Percentiles rank a stretch among this genome's conserved stretches.
Evolutionary conservation across 306 rosid species (phyloP).

Genomic region (Gynostemma pentaphyllum): DNA sequence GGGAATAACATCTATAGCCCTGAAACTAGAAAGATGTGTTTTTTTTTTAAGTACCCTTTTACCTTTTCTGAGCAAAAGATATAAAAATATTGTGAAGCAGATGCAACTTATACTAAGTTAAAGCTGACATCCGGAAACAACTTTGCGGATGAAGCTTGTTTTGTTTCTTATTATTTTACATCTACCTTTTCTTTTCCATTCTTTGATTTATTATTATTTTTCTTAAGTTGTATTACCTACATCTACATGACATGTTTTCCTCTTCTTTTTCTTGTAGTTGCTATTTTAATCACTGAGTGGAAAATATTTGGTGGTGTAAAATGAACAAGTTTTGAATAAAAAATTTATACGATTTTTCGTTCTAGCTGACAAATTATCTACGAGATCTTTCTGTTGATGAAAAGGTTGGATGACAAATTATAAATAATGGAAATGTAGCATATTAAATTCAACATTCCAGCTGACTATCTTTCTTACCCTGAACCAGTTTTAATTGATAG

Average conservation of each 20-base stretch:
- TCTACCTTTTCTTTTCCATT: neutral
- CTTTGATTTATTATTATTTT: neutral
- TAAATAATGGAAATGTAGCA: neutral
- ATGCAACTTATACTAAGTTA: neutral
- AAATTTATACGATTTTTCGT: neutral
- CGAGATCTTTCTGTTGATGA: conserved; percentile 73
- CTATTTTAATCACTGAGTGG: neutral
- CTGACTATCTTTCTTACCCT: neutral
- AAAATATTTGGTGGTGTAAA: neutral
- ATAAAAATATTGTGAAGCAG: neutral
- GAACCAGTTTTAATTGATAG: neutral
- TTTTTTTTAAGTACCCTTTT: neutral
- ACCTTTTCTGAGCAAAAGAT: neutral
- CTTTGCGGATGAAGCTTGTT: neutral
- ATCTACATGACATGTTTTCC: neutral
- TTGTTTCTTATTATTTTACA: no score
- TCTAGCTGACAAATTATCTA: conserved; percentile 49
- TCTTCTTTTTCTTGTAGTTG: neutral
- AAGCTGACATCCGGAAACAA: neutral
- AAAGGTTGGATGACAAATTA: conserved; percentile 36
- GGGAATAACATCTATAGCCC: neutral
- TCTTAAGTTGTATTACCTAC: neutral
- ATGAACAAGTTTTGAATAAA: neutral
- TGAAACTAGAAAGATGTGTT: neutral
- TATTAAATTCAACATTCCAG: neutral